Base-by-base conservation (phyloP, 192 early-diverging fungal species). In the Backusella tarrabulga region DNA sequence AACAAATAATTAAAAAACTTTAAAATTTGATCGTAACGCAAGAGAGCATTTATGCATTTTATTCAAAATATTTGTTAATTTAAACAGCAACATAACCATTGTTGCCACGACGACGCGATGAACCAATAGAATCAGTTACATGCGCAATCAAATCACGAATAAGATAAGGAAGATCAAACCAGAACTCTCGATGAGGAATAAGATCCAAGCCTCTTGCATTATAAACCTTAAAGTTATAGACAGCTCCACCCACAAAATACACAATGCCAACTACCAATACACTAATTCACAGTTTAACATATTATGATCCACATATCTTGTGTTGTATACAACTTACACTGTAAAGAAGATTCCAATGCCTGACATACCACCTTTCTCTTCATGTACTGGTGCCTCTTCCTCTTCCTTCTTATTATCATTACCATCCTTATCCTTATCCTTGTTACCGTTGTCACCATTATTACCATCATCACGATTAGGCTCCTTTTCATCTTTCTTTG, bases 191-290 rank as follows among this genome's bases (percentile, higher is more conserved):
- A 79, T 83, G 81, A 34, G 78, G 77, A 36, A 83, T 77, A 23
- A 83, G 42, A 71, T 83, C 81, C n/a, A 73, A 67, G 14, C 81
- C 81, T 50, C 75, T 75, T 1, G 81, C 81, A 69, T 83, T 83
- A 54, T 83, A 79, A 34, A 73, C 46, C 21, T 73, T 83, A 35
- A 42, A 79, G 72, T 79, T 83, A 66, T 83, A 83, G 44, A 83
- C 60, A 40, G 78, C 81, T 41, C 81, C 81, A 73, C 71, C 77
- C n/a, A 83, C 46, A 52, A 83, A 83, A 50, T 83, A 83, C 12
- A 77, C 36, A 4, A 68, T 54, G 6, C 36, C 29, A 34, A 68
- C 19, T 8, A 72, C 34, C 46, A 71, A 23, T 6, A 74, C 17
- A 17, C 77, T 79, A 44, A 23, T 46, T 11, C 0, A 63, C 7